Percentiles rank a stretch among this genome's conserved stretches.
phyloP scores from a whole-genome alignment of 2,329 filamentous ascomycete species.

The Herpotrichia juniperi region DNA sequence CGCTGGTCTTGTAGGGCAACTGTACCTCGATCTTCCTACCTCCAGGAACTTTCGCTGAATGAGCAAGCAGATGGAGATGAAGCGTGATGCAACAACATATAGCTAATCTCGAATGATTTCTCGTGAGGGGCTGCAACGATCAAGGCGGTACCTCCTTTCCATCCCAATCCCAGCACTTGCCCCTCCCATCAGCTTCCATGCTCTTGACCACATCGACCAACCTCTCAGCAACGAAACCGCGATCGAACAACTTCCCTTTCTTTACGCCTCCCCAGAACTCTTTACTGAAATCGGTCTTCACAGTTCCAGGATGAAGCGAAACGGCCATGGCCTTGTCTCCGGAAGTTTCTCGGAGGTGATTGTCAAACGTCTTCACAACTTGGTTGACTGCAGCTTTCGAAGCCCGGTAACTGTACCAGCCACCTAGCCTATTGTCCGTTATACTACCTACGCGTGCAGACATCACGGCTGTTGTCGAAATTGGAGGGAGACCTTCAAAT shows the following conservation, averaged over 20 bases:
- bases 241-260: constrained; percentile 68
- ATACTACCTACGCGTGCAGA: constrained; percentile 79
- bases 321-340: constrained; percentile 70
- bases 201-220: constrained; percentile 69
- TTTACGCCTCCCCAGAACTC: constrained; percentile 73
- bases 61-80: too few relatives aligned
- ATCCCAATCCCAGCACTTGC: constrained; percentile 49
- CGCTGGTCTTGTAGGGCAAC: too few relatives aligned
- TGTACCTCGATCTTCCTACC: too few relatives aligned
- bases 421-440: constrained; percentile 73
- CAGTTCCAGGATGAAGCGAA: constrained; percentile 79
- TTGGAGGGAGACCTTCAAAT: constrained; percentile 47
- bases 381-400: constrained; percentile 78
- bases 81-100: too few relatives aligned
- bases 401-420: constrained; percentile 83
- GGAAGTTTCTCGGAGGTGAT: constrained; percentile 63
- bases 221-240: constrained; percentile 69
- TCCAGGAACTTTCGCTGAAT: too few relatives aligned
- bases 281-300: constrained; percentile 74
- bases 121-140: constrained; percentile 11
- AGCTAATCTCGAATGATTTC: too few relatives aligned
- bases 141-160: constrained; percentile 46
- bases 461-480: constrained; percentile 75
- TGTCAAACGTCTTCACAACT: constrained; percentile 73
- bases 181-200: constrained; percentile 60